These are phyloP conservation scores for Plasmodium ovale DNA, from an alignment of 169 alveolate genomes.

Conservation along the genomic window DNA sequence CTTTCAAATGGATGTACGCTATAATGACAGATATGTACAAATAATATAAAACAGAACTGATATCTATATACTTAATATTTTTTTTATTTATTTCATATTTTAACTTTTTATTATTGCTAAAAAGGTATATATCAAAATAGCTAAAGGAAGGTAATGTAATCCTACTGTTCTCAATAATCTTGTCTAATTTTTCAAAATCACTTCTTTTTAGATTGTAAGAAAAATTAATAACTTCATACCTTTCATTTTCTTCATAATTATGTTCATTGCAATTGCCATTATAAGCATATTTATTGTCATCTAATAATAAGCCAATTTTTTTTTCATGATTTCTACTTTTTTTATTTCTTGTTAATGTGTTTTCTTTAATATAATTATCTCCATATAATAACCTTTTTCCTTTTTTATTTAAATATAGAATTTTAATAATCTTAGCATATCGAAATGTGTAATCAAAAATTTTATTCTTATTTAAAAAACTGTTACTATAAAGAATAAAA, in stretches of 20 bases:
- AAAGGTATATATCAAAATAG: constrained; percentile 68
- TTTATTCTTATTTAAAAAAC: constrained; percentile 50
- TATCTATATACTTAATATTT: constrained; percentile 54
- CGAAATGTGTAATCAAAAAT: constrained; percentile 46
- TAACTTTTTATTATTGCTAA: constrained; percentile 69
- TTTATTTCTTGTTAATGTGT: constrained; percentile 15
- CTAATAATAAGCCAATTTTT: constrained; percentile 22
- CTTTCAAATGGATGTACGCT: constrained; percentile 55
- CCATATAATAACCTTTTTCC: constrained; percentile 71
- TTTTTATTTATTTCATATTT: constrained; percentile 75
- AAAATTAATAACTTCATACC: constrained; percentile 24
- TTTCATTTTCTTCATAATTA: constrained; percentile 33
- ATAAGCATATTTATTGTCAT: constrained; percentile 1
- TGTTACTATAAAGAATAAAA: constrained; percentile 38
- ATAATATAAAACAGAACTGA: constrained; percentile 38
- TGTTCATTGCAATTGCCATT: background rate
- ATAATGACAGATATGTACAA: constrained; percentile 47
- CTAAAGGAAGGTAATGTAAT: constrained; percentile 59
- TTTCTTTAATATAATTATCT: constrained; percentile 43
- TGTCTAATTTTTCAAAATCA: constrained; percentile 69
- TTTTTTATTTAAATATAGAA: constrained; percentile 47
- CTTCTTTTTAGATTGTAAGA: constrained; percentile 25
- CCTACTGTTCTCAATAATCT: constrained; percentile 17
- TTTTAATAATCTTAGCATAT: constrained; percentile 45
- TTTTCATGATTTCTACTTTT: constrained; percentile 27